Evolutionary conservation across 768 basidiomycete species (phyloP).

Genomic region (Naganishia friedmannii): DNA sequence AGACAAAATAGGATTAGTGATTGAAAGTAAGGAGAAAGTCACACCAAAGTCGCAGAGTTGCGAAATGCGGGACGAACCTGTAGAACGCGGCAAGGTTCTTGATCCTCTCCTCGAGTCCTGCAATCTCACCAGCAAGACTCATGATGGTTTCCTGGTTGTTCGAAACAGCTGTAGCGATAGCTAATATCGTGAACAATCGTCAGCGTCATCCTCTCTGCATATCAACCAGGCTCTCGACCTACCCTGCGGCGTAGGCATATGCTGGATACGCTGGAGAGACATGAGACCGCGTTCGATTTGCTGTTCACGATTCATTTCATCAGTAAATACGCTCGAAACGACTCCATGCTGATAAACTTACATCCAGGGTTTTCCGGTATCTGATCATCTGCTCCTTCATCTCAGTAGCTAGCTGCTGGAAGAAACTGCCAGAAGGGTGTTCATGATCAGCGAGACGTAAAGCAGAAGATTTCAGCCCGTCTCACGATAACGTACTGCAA

Average conservation of each 20-base stretch:
- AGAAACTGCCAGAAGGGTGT: conserved; percentile 14
- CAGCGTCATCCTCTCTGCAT: too few relatives aligned
- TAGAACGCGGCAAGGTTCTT: conserved; percentile 26
- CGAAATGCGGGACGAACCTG: conserved; percentile 10
- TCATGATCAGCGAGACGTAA: not conserved
- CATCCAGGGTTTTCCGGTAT: conserved; percentile 23
- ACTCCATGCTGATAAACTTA: not conserved
- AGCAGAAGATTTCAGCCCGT: not conserved
- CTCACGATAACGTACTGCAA: conserved; percentile 8
- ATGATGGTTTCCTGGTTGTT: conserved; percentile 34
- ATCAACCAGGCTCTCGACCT: not conserved
- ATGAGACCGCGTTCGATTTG: conserved; percentile 31
- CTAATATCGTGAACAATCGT: not conserved
- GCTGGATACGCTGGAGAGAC: conserved; percentile 18
- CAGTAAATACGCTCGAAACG: not conserved
- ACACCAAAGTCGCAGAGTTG: too few relatives aligned
- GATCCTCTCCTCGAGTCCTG: conserved; percentile 31
- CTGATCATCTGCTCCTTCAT: conserved; percentile 30
- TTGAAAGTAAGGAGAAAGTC: not conserved
- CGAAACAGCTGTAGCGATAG: conserved; percentile 30
- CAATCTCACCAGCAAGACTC: conserved; percentile 27
- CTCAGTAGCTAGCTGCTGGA: conserved; percentile 23
- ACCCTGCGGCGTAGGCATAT: conserved; percentile 30
- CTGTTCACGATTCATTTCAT: conserved; percentile 7
- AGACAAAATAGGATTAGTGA: not conserved